A percentile compares a stretch with the other conserved stretches of the same genome.
phyloP scores from a whole-genome alignment of 2,329 filamentous ascomycete species.

The Claviceps digitariae region DNA sequence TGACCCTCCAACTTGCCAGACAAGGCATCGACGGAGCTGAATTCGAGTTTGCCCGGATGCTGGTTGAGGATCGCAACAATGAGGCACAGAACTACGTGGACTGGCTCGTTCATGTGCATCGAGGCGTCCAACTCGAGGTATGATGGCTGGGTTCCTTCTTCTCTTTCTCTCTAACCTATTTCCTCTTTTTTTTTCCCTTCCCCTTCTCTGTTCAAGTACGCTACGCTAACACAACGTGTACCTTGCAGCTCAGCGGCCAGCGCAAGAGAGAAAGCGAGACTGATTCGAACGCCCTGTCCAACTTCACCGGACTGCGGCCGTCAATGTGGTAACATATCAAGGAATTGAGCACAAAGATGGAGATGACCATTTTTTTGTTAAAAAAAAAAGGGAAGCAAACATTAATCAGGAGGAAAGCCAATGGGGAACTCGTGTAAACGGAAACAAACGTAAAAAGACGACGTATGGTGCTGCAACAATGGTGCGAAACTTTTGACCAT shows the following conservation, averaged over 20 bases:
- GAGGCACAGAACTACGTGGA: slow-evolving; percentile 97
- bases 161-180: not conserved
- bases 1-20: slow-evolving; percentile 79
- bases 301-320: slow-evolving; percentile 37
- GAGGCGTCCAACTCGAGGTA: slow-evolving; percentile 82
- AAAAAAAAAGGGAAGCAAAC: not conserved
- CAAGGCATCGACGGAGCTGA: slow-evolving; percentile 92
- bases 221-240: slow-evolving; percentile 8
- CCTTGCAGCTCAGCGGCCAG: slow-evolving; percentile 49
- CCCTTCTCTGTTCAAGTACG: not conserved
- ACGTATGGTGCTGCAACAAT: not conserved
- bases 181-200: not conserved
- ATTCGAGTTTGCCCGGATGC: slow-evolving; percentile 83
- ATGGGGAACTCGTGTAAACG: not conserved
- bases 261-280: slow-evolving; percentile 54
- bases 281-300: slow-evolving; percentile 32
- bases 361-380: no score
- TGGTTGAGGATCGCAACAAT: slow-evolving; percentile 92
- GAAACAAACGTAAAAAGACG: not conserved
- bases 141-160: slow-evolving; percentile 14
- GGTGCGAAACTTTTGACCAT: no score
- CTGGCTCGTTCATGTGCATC: slow-evolving; percentile 92
- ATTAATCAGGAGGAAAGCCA: not conserved
- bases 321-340: slow-evolving; percentile 5
- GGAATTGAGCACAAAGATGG: not conserved